A percentile compares a stretch with the other conserved stretches of the same genome.
phyloP scores from a whole-genome alignment of 805 yeast genomes.

The Jamesozyma piceae region DNA sequence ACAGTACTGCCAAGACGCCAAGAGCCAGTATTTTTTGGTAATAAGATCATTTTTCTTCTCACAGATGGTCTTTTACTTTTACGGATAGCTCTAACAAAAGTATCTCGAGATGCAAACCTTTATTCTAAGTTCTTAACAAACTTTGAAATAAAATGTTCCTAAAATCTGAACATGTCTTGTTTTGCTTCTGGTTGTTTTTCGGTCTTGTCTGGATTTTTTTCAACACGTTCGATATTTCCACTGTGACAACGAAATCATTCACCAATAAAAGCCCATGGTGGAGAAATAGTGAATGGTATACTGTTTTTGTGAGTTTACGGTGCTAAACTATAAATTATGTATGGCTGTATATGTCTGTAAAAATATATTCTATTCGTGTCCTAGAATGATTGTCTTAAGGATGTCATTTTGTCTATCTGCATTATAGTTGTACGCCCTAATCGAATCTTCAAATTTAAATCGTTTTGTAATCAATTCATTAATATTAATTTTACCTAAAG shows the following conservation, averaged over 20 bases:
- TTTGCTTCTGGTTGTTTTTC: too few relatives aligned
- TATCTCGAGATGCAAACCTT: too few relatives aligned
- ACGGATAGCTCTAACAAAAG: too few relatives aligned
- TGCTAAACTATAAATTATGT: neutral
- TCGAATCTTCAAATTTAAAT: conserved; percentile 61
- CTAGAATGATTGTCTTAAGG: conserved; percentile 73
- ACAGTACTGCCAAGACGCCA: neutral
- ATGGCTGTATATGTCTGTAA: neutral
- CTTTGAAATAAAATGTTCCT: too few relatives aligned
- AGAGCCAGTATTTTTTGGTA: neutral
- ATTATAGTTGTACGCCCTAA: conserved; percentile 58
- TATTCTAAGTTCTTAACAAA: too few relatives aligned
- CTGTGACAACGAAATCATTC: neutral
- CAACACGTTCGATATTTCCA: conserved; percentile 2
- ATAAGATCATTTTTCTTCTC: neutral
- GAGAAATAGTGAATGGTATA: neutral
- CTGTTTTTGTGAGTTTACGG: neutral
- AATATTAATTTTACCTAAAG: conserved; percentile 54
- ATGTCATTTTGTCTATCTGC: conserved; percentile 55
- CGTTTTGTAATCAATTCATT: conserved; percentile 66
- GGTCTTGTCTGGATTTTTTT: neutral
- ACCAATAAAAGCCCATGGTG: neutral
- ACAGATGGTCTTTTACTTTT: too few relatives aligned
- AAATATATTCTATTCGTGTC: conserved; percentile 37
- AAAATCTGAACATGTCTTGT: too few relatives aligned